Base-by-base conservation (phyloP, 2,329 filamentous ascomycete species). In the Pseudocercospora eumusae region DNA sequence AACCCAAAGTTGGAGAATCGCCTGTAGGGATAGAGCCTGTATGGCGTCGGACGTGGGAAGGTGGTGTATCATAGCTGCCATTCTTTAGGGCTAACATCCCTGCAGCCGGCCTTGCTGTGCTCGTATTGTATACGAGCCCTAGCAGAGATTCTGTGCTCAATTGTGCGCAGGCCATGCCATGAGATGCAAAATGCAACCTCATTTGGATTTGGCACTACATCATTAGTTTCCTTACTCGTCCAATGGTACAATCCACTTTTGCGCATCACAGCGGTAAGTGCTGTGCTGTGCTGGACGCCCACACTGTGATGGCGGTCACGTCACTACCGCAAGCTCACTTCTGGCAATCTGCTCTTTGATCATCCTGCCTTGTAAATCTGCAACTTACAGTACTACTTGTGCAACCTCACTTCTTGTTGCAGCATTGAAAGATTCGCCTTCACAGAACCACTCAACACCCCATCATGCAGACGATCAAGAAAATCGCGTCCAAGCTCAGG, bases 401-500 rank as follows among this genome's bases (percentile, higher is more conserved):
- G 47, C 13, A 52, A 52, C 47, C 25, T 52, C 47, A 52, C 47
- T 52, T 31, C 47, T 21, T 27, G 20, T 8, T 52, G 4, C 27
- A 15, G 9, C 15, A 47, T 9, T 3, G 20, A 13, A 52, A 31
- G n/a, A 44, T 2, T n/a, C 3, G 11, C 8, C 20, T 45, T 6
- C 42, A 21, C n/a, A 45, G 10, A 28, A 20, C 25, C 2, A 11
- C 13, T 20, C 21, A 33, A 54, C 50, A 33, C 8, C 8, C 27
- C n/a, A 36, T 3, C 28, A 56, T 56, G 53, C 18, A 56, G 33
- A 44, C 53, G 1, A 40, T 56, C 53, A 44, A 56, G 53, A 56
- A 56, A 13, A 4, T 56, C n/a, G 53, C 53, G 9, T 56, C 53
- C 31, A 56, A 56, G 53, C 53, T 56, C 53, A 40, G 25, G 53